Evolutionary conservation across 495 filamentous ascomycete species (phyloP).

Genomic region (Evansstolkia leycettana): DNA sequence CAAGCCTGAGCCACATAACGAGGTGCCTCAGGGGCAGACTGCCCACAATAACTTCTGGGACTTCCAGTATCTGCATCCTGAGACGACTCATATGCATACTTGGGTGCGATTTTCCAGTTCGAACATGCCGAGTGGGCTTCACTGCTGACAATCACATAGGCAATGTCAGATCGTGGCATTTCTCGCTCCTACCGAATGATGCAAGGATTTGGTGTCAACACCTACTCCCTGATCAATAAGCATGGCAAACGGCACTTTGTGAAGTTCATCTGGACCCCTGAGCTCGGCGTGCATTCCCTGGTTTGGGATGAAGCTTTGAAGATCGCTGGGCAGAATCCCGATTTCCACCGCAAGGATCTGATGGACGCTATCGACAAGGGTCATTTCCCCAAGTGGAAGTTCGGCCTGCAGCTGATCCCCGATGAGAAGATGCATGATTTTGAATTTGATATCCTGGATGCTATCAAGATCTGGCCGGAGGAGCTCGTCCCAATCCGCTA

Average conservation of each 20-base stretch:
- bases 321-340: slow-evolving; percentile 58
- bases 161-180: slow-evolving; percentile 35
- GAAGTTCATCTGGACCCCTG: slow-evolving; percentile 61
- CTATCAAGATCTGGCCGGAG: slow-evolving; percentile 86
- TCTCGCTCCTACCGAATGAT: slow-evolving; percentile 66
- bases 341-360: slow-evolving; percentile 68
- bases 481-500: slow-evolving; percentile 58
- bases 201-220: slow-evolving; percentile 74
- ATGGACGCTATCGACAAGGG: slow-evolving; percentile 54
- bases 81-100: slow-evolving; percentile 76
- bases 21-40: slow-evolving; percentile 48
- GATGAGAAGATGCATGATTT: slow-evolving; percentile 66
- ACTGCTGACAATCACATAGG: neutral
- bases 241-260: slow-evolving; percentile 54
- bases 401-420: slow-evolving; percentile 65
- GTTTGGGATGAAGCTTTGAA: slow-evolving; percentile 72
- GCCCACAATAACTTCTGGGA: slow-evolving; percentile 57
- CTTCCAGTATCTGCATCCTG: slow-evolving; percentile 42
- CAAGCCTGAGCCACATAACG: slow-evolving; percentile 75
- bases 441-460: slow-evolving; percentile 82
- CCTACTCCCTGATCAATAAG: slow-evolving; percentile 51
- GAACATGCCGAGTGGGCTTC: neutral
- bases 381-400: slow-evolving; percentile 69
- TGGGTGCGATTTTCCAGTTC: slow-evolving; percentile 44
- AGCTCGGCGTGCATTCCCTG: slow-evolving; percentile 59